phyloP scores from a whole-genome alignment of 2,329 filamentous ascomycete genomes.

The Raffaelea albimanens region DNA sequence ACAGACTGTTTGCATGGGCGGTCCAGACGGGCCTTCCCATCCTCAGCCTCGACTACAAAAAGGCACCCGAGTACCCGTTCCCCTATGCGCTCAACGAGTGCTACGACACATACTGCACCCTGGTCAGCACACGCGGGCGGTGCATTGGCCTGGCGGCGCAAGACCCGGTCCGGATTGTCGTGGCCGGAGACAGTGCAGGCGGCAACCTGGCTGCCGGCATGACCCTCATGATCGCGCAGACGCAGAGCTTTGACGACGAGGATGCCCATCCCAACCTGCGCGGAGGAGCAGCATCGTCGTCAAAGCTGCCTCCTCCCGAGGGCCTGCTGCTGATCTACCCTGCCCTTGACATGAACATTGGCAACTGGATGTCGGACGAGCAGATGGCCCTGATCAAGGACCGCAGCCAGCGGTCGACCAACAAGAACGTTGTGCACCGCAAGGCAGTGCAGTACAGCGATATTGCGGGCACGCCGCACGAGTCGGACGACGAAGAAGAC shows the following conservation, averaged over 20 bases:
- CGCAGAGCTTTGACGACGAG: slow-evolving; percentile 35
- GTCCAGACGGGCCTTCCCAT: slow-evolving; percentile 81
- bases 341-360: slow-evolving; percentile 90
- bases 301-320: slow-evolving; percentile 57
- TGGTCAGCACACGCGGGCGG: slow-evolving; percentile 61
- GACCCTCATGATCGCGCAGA: slow-evolving; percentile 83
- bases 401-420: slow-evolving; percentile 65
- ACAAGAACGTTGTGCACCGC: slow-evolving; percentile 65
- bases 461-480: slow-evolving; percentile 72
- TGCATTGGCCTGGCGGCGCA: slow-evolving; percentile 67
- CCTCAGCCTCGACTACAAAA: slow-evolving; percentile 82
- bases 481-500: slow-evolving; percentile 60
- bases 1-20: slow-evolving; percentile 89
- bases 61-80: slow-evolving; percentile 77
- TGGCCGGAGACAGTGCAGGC: slow-evolving; percentile 74
- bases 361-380: slow-evolving; percentile 98
- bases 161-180: slow-evolving; percentile 55
- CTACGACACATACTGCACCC: slow-evolving; percentile 72
- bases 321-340: slow-evolving; percentile 85
- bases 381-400: slow-evolving; percentile 93
- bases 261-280: background rate
- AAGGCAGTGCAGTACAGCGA: slow-evolving; percentile 87
- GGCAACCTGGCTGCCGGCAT: slow-evolving; percentile 73
- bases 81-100: slow-evolving; percentile 82
- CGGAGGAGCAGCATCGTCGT: background rate